Evolutionary conservation across 2,329 filamentous ascomycete species (phyloP), one percentile per base, ranked within the genome.

Genomic region (Biscogniauxia marginata): DNA sequence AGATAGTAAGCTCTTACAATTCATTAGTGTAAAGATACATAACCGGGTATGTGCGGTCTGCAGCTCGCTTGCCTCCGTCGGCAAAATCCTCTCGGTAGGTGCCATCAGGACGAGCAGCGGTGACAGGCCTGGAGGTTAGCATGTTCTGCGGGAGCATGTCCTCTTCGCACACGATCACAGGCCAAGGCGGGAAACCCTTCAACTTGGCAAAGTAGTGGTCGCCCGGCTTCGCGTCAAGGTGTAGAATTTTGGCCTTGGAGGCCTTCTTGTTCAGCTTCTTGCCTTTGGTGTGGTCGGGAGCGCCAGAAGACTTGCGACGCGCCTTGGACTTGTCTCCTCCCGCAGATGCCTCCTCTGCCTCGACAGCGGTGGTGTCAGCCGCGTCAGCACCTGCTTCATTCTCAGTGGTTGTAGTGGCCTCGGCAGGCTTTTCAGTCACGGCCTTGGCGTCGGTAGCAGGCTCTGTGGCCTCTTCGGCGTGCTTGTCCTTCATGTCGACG

Each of bases 1-100:
- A 39, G 21, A 30, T 46, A 49, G 51, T 20, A 22, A 39, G 13
- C 18, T 85, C 93, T 85, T 78, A 99, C 95, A 99, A 98, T 81
- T 98, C 93, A 69, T 98, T 97, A 39, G 93, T 96, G 62, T 85
- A 81, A 50, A 98, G 78, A 72, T 96, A 98, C 93, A 98, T 97
- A 69, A 98, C 87, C 4, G 93, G 91, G 71, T 92, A 98, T 24
- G 89, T 92, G 61, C 93, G 85, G 74, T 97, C 92, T 59, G 87
- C 84, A 45, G 84, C 86, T 63, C 92, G 89, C 79, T 95, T 95
- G 66, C 90, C 93, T 58, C 89, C 93, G 67, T 96, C 92, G 44
- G 87, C 85, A 70, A 90, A 97, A 62, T 93, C 90, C 57, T 92
- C 90, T 53, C 90, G 87, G 73, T 95, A 96, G 44, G 88, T 89